A percentile compares a stretch with the other conserved stretches of the same genome.
Conservation (phyloP, 805 yeast species). For the Grigorovia humatica region DNA sequence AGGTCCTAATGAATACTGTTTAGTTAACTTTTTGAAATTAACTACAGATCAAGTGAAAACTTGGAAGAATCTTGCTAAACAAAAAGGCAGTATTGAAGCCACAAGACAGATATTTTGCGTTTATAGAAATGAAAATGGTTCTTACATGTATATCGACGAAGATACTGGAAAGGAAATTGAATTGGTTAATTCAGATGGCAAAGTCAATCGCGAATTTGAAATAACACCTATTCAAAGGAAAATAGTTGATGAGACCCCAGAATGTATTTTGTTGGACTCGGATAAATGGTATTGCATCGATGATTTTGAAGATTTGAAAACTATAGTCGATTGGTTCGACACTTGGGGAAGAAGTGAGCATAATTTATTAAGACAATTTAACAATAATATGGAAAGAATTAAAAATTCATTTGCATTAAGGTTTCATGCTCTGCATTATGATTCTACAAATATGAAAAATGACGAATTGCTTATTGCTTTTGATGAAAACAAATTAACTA, state of each 20-base stretch:
- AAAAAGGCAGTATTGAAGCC: conserved; percentile 15
- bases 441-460: conserved; percentile 34
- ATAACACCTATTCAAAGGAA: conserved; percentile 42
- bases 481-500: conserved; percentile 28
- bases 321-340: conserved; percentile 55
- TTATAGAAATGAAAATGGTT: conserved; percentile 13
- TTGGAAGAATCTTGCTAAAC: conserved; percentile 20
- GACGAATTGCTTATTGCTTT: conserved; percentile 36
- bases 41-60: conserved; percentile 17
- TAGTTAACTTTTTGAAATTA: conserved; percentile 28
- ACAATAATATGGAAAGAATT: conserved; percentile 10
- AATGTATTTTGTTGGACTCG: conserved; percentile 38
- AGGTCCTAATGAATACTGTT: conserved; percentile 61
- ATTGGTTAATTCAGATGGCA: conserved; percentile 17
- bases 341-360: conserved; percentile 69
- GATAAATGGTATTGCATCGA: conserved; percentile 68
- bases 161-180: conserved; percentile 10
- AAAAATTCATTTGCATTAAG: conserved; percentile 46
- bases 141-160: conserved; percentile 9
- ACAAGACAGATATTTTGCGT: conserved; percentile 21
- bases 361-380: conserved; percentile 44
- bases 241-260: conserved; percentile 54
- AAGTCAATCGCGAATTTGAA: conserved; percentile 8
- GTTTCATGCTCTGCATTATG: conserved; percentile 37
- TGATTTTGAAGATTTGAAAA: conserved; percentile 43